Base-by-base conservation (phyloP, 2,329 filamentous ascomycete species). In the Truncatella angustata region DNA sequence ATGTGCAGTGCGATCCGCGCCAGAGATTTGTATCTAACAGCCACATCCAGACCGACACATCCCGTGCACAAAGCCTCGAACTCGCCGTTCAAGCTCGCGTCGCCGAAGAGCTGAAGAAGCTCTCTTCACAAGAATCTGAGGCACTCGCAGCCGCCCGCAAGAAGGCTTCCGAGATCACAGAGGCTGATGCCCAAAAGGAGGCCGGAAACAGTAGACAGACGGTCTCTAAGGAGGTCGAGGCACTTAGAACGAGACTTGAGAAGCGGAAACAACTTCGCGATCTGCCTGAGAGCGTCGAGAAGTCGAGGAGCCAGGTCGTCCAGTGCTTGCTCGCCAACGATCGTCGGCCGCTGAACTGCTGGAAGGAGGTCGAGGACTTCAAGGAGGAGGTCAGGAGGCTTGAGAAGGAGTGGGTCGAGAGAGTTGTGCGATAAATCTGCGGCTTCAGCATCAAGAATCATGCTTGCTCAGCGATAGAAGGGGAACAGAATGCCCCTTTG, bases 1-100 rank as follows among this genome's bases (percentile, higher is more conserved):
- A 49, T n/a, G n/a, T n/a, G n/a, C n/a, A n/a, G n/a, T n/a, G n/a
- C n/a, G n/a, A n/a, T n/a, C n/a, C n/a, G n/a, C n/a, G n/a, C n/a
- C n/a, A n/a, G n/a, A n/a, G n/a, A n/a, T n/a, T n/a, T n/a, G n/a
- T 35, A 54, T 48, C 49, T 21, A 37, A 49, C 35, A 16, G 23
- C 37, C 9, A 28, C 18, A 40, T 26, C 54, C 68, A 97, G 93
- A 93, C 88, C 73, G 92, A 97, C 75, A 85, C 86, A 54, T 92
- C 91, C 59, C 91, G 93, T 68, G 81, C 87, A 64, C 90, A 90
- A 73, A 79, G 86, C 66, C 76, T 91, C 70, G 93, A 97, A 75
- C 84, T 94, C 58, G 87, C 93, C 64, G 86, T 96, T 70, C 92
- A 97, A 76, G 77, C 84, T 67, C 92, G 93, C 71, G 90, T 97